Base-by-base conservation (phyloP, 257 asterid genomes). In the Salvia rosmarinus region DNA sequence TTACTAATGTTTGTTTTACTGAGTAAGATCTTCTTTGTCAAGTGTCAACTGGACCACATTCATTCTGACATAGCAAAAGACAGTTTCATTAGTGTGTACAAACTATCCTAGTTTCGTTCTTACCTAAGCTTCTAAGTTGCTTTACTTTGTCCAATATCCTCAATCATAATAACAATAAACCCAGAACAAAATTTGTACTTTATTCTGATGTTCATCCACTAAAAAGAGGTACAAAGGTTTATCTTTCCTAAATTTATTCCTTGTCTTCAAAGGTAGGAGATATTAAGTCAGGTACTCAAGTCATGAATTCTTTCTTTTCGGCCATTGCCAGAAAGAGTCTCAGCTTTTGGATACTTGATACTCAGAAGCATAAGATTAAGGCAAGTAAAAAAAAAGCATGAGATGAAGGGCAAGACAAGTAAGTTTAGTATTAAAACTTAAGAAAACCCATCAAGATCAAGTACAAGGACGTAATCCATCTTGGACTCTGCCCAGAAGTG, bases 401-500 rank as follows among this genome's bases (percentile, higher is more conserved):
- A 37, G 35, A 37, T 39, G 44, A 65, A 25, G 37, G 46, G 39
- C 44, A 35, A 49, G 68, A 63, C 70, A 37, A 60, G 64, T 43
- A 42, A 67, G 6, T 16, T 49, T 73, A 28, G 67, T 4, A 3
- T 42, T 25, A 5, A 65, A 43, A 13, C 52, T 50, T 19, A 23
- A 76, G 19, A 77, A 32, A 56, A 71, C 49, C 39, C 60, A 64
- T 25, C 12, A 59, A 21, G 62, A 64, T 25, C 12, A 59, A 16
- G 62, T 13, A 21, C 32, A 19, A 76, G 34, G 32, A 66, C 28
- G 46, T 70, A 32, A 70, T 55, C 57, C 64, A 76, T 76, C 73
- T 63, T 46, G 1, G 12, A 9, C 32, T 67, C 19, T 37, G 34
- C 50, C 69, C 32, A 49, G 59, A 56, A 9, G 51, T 17, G 16